phyloP scores from a whole-genome alignment of 176 grass and related monocot genomes.

The Aechmea fasciata region DNA sequence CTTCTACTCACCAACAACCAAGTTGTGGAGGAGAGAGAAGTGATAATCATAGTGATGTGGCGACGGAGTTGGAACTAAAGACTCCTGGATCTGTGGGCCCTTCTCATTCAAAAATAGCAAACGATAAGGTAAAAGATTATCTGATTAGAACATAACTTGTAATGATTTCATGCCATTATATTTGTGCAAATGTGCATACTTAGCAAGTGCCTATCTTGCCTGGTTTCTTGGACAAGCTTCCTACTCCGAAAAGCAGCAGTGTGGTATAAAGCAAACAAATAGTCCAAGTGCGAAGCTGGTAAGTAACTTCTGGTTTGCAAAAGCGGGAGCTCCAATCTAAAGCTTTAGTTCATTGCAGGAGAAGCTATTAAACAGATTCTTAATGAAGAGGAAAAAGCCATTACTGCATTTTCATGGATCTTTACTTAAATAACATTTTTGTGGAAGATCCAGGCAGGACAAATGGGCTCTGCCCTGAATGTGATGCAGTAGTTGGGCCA shows the following conservation, averaged over 20 bases:
- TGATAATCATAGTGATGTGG: conserved; percentile 55
- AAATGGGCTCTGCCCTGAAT: neutral
- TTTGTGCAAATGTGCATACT: conserved; percentile 10
- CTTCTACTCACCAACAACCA: conserved; percentile 27
- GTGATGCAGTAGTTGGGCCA: neutral
- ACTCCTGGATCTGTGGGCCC: conserved; percentile 50
- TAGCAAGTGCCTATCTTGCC: neutral
- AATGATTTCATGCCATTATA: conserved; percentile 2
- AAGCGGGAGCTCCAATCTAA: no score
- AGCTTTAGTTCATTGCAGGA: no score
- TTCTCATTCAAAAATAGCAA: conserved; percentile 31
- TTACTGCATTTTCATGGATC: no score
- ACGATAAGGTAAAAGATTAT: conserved; percentile 35
- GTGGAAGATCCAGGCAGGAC: no score
- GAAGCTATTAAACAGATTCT: no score
- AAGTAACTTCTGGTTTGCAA: no score
- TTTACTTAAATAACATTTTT: no score
- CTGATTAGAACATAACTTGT: neutral
- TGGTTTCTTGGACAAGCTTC: neutral
- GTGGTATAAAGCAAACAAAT: no score
- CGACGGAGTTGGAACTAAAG: conserved; percentile 84
- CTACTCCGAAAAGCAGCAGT: no score
- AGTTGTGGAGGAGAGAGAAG: conserved; percentile 32
- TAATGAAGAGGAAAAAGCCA: no score
- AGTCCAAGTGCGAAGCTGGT: no score